phyloP scores from a whole-genome alignment of 805 yeast genomes.

The Saccharomycopsis fermentans region DNA sequence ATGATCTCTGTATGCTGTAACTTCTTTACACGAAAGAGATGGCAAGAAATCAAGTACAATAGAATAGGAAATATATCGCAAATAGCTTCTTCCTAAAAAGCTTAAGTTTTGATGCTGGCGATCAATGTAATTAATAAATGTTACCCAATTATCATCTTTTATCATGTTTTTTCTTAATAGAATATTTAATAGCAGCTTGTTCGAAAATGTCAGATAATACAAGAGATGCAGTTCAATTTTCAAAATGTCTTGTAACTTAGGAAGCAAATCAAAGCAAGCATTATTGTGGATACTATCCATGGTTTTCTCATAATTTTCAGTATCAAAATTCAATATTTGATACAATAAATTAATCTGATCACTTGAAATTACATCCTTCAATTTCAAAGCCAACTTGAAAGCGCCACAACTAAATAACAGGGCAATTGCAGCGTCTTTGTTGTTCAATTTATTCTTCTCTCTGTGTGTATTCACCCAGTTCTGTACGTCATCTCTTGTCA shows the following conservation, averaged over 20 bases:
- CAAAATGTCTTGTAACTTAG: background rate
- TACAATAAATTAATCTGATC: background rate
- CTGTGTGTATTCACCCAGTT: background rate
- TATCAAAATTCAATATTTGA: background rate
- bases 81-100: background rate
- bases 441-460: background rate
- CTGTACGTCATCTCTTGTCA: background rate
- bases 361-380: background rate
- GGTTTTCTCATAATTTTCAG: background rate
- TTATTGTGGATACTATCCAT: background rate
- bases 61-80: background rate
- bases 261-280: background rate
- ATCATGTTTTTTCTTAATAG: background rate
- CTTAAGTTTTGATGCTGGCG: background rate
- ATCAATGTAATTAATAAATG: background rate
- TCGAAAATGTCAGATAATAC: background rate
- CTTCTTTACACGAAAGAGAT: background rate
- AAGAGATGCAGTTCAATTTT: background rate
- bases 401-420: background rate
- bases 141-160: background rate
- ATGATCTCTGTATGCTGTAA: background rate
- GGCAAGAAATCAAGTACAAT: background rate
- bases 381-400: background rate
- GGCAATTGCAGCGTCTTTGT: background rate
- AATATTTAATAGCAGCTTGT: background rate